These are phyloP conservation scores for Phialophora chinensis DNA, from an alignment of 2,329 filamentous ascomycete genomes.

Conservation along the genomic window DNA sequence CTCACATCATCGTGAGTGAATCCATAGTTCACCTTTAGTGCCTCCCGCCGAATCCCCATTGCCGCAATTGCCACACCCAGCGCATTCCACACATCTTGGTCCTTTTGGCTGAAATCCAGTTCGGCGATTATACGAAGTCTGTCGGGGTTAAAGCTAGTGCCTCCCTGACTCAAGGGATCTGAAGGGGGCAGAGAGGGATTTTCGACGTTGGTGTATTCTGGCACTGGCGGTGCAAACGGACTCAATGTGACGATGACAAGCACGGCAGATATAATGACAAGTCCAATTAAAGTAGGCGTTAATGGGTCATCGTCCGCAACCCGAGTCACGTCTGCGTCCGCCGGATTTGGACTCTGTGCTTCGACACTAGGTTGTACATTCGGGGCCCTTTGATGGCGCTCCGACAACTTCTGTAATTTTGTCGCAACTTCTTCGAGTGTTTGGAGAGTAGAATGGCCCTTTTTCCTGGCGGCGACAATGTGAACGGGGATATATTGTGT, in stretches of 20 bases:
- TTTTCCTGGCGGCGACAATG: conserved; percentile 50
- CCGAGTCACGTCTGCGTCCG: conserved; percentile 23
- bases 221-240: conserved; percentile 1
- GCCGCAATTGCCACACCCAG: conserved; percentile 63
- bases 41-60: conserved; percentile 57
- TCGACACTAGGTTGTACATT: conserved; percentile 34
- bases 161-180: conserved; percentile 7
- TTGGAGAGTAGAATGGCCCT: conserved; percentile 47
- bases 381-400: conserved; percentile 49
- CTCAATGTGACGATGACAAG: conserved; percentile 60
- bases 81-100: conserved; percentile 66
- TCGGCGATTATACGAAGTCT: conserved; percentile 54
- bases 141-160: conserved; percentile 18
- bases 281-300: conserved; percentile 60
- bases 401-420: conserved; percentile 53
- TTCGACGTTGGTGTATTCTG: conserved; percentile 27
- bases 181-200: conserved; percentile 10
- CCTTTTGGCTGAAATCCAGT: conserved; percentile 59
- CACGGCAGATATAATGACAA: conserved; percentile 60
- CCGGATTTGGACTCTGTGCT: background rate
- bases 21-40: conserved; percentile 26
- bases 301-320: conserved; percentile 32
- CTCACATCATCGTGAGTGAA: conserved; percentile 19
- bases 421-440: conserved; percentile 52
- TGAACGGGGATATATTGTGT: conserved; percentile 53